Base-by-base conservation (phyloP, 2,329 filamentous ascomycete genomes). In the Cordyceps tenuipes region DNA sequence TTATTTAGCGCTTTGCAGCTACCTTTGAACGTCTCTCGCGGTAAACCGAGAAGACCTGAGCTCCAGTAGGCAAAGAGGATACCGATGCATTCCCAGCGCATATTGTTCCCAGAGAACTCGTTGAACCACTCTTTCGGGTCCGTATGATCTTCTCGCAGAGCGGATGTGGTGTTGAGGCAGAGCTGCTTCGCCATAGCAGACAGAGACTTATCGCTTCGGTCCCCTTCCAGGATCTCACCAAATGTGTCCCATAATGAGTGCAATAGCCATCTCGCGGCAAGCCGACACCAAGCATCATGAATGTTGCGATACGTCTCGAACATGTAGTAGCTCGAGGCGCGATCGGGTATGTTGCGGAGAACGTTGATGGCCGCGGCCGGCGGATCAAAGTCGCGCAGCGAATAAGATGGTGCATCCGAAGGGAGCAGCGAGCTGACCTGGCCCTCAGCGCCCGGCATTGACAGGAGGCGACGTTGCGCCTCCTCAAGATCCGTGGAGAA, bases 31-130 rank as follows among this genome's bases (percentile, higher is more conserved):
- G 56, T 60, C 46, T 54, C 56, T 6, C 50, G 57, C 29, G 51
- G 52, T 23, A 61, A 17, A 3, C 56, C 57, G 9, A 62, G 52
- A 6, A 61, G 39, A n/a, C 50, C 43, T 31, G 48, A 41, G 5
- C 64, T 63, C 62, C 64, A 65, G 52, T 64, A 64, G 7, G 61
- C 63, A 26, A 71, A 76, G 1, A 74, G 60, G 5, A 74, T 59
- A 0, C 74, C 73, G 8, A 76, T 51, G 0, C 69, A 66, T 57
- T 76, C 74, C 74, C 73, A 76, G 3, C 74, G 69, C 46, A 73
- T 62, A 5, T 70, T 71, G 0, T 61, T 57, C 0, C 74, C 74
- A 3, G 65, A 70, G 54, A 76, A 74, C 36, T 73, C 70, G 1
- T 62, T 63, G 1, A 72, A 55, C 73, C 73, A 76, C 21, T 62